Base-by-base conservation (phyloP, 2,329 filamentous ascomycete genomes). In the Colletotrichum liaoningense region DNA sequence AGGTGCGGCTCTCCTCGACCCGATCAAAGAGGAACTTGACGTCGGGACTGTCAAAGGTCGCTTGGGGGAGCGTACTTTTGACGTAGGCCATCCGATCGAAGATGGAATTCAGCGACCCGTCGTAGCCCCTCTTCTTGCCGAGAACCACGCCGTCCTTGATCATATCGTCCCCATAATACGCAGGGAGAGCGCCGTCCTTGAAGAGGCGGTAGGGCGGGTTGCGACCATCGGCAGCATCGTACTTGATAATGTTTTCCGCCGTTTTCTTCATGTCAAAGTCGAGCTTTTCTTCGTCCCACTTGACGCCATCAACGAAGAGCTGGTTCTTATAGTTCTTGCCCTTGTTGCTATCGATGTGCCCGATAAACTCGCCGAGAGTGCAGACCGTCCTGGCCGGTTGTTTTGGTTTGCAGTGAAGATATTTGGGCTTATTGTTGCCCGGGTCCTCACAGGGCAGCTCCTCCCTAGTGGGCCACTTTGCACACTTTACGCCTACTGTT, bases 281-380 rank as follows among this genome's bases (percentile, higher is more conserved):
- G 62, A 64, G 62, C 62, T 55, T 64, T 64, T 64, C 62, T 64
- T 64, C 62, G 62, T 64, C 62, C 46, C 46, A 64, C 28, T 55
- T 64, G 46, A 64, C 62, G 62, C 62, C 19, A 64, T 64, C 62
- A 64, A 64, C 28, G 62, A 64, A 64, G 46, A 38, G 62, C 62
- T 64, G 62, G 62, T 64, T 64, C 62, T 26, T 64, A 64, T 64
- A 64, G 46, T 55, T 64, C 62, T 64, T 64, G 46, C 62, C 62
- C 62, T 64, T 64, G 46, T 64, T 64, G 62, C 62, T 64, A 64
- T 55, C 28, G 62, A 64, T 64, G 46, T 64, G 62, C 46, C 62
- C 19, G 46, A 64, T 64, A 64, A 64, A 64, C 46, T 64, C 28
- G 62, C 62, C 28, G 62, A 64, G 62, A 64, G 62, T 55, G 26